phyloP scores from a whole-genome alignment of 306 rosid species.

The Gillenia trifoliata region DNA sequence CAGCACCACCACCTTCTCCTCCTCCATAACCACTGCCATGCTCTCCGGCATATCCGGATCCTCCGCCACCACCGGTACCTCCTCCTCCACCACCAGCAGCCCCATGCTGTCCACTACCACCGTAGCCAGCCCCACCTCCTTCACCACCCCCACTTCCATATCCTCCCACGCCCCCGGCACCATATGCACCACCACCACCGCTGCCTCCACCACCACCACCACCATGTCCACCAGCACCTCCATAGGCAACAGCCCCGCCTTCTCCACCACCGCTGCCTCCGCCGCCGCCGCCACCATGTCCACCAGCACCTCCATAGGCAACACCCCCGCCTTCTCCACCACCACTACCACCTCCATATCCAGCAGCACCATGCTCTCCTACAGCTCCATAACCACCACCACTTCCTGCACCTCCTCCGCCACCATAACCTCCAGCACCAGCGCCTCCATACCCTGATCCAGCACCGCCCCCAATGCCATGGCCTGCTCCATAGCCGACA shows the following conservation, averaged over 20 bases:
- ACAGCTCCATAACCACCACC: constrained; percentile 29
- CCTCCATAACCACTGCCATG: constrained; percentile 16
- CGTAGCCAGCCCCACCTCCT: constrained; percentile 17
- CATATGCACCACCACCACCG: constrained; percentile 20
- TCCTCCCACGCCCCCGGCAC: constrained; percentile 3
- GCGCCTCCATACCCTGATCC: constrained; percentile 36
- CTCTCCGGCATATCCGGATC: constrained; percentile 1
- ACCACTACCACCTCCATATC: constrained; percentile 31
- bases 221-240: constrained; percentile 25
- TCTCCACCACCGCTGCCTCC: constrained; percentile 31
- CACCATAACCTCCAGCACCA: constrained; percentile 27
- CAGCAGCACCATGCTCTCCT: constrained; percentile 29
- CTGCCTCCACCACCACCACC: constrained; percentile 27
- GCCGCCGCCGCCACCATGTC: constrained; percentile 30
- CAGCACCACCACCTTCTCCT: constrained; percentile 14
- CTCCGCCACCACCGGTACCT: constrained; percentile 20
- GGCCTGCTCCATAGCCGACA: constrained; percentile 14
- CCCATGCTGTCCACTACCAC: constrained; percentile 31
- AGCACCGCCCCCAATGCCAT: constrained; percentile 17
- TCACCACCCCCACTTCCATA: constrained; percentile 27
- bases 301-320: constrained; percentile 18
- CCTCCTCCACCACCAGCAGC: constrained; percentile 38
- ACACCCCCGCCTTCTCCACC: constrained; percentile 25
- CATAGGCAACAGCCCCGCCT: constrained; percentile 20
- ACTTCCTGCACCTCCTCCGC: constrained; percentile 37